Evolutionary conservation across 208 protist species (phyloP), one percentile per base, ranked within the genome.

Genomic region (Acanthamoeba polyphaga): DNA sequence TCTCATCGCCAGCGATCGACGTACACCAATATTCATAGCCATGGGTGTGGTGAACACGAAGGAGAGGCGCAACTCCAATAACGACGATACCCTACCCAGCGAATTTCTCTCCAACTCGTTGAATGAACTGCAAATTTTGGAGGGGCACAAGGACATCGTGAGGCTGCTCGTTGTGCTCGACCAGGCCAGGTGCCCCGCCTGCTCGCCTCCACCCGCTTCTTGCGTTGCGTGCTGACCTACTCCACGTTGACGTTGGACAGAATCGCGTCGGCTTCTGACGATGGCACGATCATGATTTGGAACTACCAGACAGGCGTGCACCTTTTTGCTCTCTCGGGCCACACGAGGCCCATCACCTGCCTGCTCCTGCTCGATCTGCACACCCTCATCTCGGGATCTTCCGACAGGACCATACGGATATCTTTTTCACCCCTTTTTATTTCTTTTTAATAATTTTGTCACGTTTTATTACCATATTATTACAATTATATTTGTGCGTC

Each of bases 291-390:
- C 0, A 22, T 76, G 17, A 82, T 94, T 22, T 94, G 90, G 90
- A 60, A 84, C 90, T 74, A 46, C 43, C 17, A 38, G 29, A 94
- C 70, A 29, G 90, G 90, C 10, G 66, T 82, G 64, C 66, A 82
- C 29, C 43, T 94, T 49, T 94, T 94, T 55, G n/a, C n/a, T n/a
- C 68, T 94, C 24, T n/a, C 19, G 8, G 90, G 90, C 8, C 90
- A 94, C 90, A 82, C 66, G 34, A 19, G 90, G 66, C 90, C 90
- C 5, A 66, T 94, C 64, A 94, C 90, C 8, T 94, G 90, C 51
- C 66, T 94, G 19, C n/a, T 94, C 9, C n/a, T 94, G 17, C 51
- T 94, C 32, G 90, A 94, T 19, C 27, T 43, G 38, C 90, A 94
- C 72, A 85, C 72, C 51, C 72, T 94, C 49, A 19, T 94, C 32